Conservation (phyloP, 2,329 filamentous ascomycete species). For the Penicillium sclerotigenum region DNA sequence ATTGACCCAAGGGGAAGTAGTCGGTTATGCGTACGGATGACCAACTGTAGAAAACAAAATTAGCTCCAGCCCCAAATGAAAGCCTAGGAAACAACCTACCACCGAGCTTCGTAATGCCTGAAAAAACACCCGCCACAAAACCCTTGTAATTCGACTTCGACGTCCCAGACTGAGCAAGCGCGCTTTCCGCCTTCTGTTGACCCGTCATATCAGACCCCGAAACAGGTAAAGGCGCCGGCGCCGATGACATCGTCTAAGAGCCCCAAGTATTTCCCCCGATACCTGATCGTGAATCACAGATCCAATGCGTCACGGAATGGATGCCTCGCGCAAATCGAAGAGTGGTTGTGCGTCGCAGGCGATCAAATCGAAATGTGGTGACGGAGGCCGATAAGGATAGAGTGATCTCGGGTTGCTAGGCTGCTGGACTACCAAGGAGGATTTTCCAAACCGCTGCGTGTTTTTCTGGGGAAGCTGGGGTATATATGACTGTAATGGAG, state of each 20-base stretch:
- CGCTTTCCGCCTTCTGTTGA: conserved; percentile 7
- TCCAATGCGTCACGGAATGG: conserved; percentile 7
- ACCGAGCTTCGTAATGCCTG: conserved; percentile 82
- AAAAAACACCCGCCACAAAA: conserved; percentile 97
- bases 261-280: not conserved
- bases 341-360: not conserved
- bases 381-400: conserved; percentile 4
- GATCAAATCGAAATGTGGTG: not conserved
- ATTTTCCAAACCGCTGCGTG: not conserved
- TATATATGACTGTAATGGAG: not conserved
- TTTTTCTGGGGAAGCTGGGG: not conserved
- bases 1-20: not conserved
- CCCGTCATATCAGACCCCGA: conserved; percentile 2
- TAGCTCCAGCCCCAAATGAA: not conserved
- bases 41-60: conserved; percentile 45
- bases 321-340: not conserved
- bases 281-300: not conserved
- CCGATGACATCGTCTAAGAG: conserved; percentile 24
- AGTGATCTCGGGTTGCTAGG: not conserved
- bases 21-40: conserved; percentile 51
- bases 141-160: conserved; percentile 70
- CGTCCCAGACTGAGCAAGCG: conserved; percentile 11
- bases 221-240: conserved; percentile 16
- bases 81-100: conserved; percentile 52
- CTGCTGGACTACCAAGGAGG: not conserved